Base-by-base conservation (phyloP, 169 alveolate species). In the Plasmodium vinckei region DNA sequence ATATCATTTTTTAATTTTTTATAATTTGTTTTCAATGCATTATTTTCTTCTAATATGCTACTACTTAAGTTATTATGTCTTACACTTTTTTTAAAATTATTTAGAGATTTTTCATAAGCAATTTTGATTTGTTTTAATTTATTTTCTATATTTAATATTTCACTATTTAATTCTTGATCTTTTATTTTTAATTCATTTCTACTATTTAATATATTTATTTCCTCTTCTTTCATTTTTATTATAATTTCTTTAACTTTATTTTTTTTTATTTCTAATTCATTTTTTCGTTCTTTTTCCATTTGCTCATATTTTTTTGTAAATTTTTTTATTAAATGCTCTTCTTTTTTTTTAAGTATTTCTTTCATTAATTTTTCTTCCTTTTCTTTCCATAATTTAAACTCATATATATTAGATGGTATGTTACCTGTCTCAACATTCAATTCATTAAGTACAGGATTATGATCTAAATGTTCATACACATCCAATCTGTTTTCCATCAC, bases 251-350 rank as follows among this genome's bases (percentile, higher is more conserved):
- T 75, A 5, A 75, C 23, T 75, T 75, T 75, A 67, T 75, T 75
- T 75, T 63, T 75, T 33, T 75, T 63, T 63, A 49, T 75, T 75
- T 75, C 88, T 0, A 75, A 9, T 75, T 75, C 77, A 46, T 64
- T 75, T 75, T 75, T 75, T 25, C 88, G 47, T 63, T 75, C 88
- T 23, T 56, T 75, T 49, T 75, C 88, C 88, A 75, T 75, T 5
- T 19, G 53, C 46, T 63, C 69, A 75, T 75, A 75, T 15, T 63
- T 75, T 27, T 63, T 75, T 46, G 64, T 75, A n/a, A 75, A 51
- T 51, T 75, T 75, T 46, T 15, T 42, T 46, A 75, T 49, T 39
- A 75, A n/a, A 25, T 21, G 47, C 5, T 75, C 46, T 75, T 75
- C 88, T 42, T 44, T 75, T 54, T 42, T 75, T 51, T 75, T 75